These are phyloP conservation scores for Chalaropsis ovoidea DNA, from an alignment of 2,329 filamentous ascomycete genomes.

Conservation along the genomic window DNA sequence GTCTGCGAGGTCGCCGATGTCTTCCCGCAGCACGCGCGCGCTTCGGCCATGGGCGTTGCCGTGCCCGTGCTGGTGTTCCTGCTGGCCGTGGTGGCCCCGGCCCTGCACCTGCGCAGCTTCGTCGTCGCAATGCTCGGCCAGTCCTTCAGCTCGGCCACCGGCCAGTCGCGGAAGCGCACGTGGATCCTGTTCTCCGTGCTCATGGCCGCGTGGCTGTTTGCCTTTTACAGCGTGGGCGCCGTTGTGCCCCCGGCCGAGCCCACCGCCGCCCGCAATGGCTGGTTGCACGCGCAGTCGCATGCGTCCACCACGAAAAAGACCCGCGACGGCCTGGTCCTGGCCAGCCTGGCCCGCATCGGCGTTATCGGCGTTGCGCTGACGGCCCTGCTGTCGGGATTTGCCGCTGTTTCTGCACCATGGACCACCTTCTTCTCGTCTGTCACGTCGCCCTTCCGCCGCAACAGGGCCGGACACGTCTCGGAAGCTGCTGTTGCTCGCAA, in stretches of 20 bases:
- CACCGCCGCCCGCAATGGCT: conserved; percentile 19
- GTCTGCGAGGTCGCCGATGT: conserved; percentile 74
- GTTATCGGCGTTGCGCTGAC: conserved; percentile 79
- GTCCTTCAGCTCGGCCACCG: conserved; percentile 39
- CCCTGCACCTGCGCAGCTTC: conserved; percentile 60
- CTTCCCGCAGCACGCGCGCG: conserved; percentile 56
- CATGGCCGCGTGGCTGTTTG: conserved; percentile 58
- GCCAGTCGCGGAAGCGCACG: conserved; percentile 28
- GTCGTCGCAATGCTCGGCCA: conserved; percentile 49
- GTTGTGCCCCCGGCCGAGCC: conserved; percentile 42
- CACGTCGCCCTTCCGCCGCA: conserved; percentile 41
- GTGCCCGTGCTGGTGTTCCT: conserved; percentile 61
- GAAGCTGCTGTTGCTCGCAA: conserved; percentile 68
- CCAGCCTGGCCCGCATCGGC: conserved; percentile 59
- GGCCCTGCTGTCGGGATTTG: conserved; percentile 80
- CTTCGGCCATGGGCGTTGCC: conserved; percentile 56
- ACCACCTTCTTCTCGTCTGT: conserved; percentile 53
- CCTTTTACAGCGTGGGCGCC: conserved; percentile 67
- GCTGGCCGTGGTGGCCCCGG: conserved; percentile 64
- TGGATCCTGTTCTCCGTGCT: conserved; percentile 54
- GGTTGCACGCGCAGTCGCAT: conserved; percentile 20
- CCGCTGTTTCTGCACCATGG: conserved; percentile 79
- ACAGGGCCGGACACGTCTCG: conserved; percentile 45
- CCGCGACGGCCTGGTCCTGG: conserved; percentile 36
- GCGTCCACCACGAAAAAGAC: conserved; percentile 26